Conservation (phyloP, 352 stramenopile genomes). For the Globisporangium cederbergense region DNA sequence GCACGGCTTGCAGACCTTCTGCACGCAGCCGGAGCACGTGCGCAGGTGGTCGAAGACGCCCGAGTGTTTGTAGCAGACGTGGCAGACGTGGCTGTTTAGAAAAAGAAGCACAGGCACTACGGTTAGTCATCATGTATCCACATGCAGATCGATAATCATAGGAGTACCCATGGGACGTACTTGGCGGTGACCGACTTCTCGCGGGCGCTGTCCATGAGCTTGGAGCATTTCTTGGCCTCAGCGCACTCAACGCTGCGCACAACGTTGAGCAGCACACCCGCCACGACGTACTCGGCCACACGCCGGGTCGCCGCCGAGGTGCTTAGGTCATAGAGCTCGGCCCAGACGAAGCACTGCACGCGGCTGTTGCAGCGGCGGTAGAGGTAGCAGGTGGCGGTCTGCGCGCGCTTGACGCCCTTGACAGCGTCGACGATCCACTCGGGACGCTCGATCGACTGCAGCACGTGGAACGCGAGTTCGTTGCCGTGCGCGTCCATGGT, state of each 20-base stretch:
- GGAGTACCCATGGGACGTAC: not conserved
- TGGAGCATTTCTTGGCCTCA: slow-evolving; percentile 38
- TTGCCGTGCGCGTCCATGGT: slow-evolving; percentile 43
- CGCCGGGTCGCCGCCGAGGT: slow-evolving; percentile 25
- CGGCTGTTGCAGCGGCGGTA: slow-evolving; percentile 29
- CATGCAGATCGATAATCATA: not conserved
- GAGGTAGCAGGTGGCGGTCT: slow-evolving; percentile 46
- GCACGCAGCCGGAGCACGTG: slow-evolving; percentile 26
- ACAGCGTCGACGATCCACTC: slow-evolving; percentile 39
- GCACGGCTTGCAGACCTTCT: slow-evolving; percentile 43
- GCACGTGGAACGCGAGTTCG: slow-evolving; percentile 43
- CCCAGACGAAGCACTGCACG: slow-evolving; percentile 39
- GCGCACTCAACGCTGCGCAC: slow-evolving; percentile 32
- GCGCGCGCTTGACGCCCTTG: slow-evolving; percentile 43
- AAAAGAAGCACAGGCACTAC: too few species aligned
- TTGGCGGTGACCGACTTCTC: not conserved
- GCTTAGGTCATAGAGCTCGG: slow-evolving; percentile 24
- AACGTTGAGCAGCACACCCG: slow-evolving; percentile 32
- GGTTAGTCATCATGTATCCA: not conserved
- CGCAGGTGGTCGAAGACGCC: slow-evolving; percentile 7
- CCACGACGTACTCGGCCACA: slow-evolving; percentile 43
- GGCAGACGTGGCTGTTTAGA: slow-evolving; percentile 8
- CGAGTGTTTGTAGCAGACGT: slow-evolving; percentile 4
- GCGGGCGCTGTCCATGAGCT: slow-evolving; percentile 29
- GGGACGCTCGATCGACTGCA: slow-evolving; percentile 56